Conservation (phyloP, 768 basidiomycete genomes). For the Leccinum uliginosum region DNA sequence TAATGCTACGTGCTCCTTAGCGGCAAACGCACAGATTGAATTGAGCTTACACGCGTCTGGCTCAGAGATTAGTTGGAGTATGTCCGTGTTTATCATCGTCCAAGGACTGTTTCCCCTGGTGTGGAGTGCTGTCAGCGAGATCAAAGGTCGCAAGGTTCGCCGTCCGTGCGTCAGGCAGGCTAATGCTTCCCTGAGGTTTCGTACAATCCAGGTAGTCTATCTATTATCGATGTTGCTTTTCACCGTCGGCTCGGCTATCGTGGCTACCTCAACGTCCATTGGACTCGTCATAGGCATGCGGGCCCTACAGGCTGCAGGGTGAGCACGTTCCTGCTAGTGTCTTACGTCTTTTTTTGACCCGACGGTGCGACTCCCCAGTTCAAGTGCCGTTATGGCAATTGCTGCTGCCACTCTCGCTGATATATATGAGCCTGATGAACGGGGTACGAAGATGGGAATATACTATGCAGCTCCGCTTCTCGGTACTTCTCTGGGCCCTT, state of each 20-base stretch:
- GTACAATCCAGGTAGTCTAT: conserved; percentile 46
- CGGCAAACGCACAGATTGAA: conserved; percentile 65
- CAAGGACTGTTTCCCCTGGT: conserved; percentile 66
- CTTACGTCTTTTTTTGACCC: not conserved
- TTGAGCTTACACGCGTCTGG: conserved; percentile 55
- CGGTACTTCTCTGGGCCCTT: conserved; percentile 62
- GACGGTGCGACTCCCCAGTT: conserved; percentile 31
- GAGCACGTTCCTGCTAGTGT: conserved; percentile 3
- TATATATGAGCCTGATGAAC: conserved; percentile 71
- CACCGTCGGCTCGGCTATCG: conserved; percentile 52
- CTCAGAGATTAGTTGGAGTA: conserved; percentile 59
- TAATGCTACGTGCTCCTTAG: conserved; percentile 31
- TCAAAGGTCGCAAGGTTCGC: conserved; percentile 66
- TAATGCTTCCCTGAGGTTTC: not conserved
- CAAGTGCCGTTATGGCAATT: conserved; percentile 64
- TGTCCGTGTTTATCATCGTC: conserved; percentile 66
- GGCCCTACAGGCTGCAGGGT: conserved; percentile 61
- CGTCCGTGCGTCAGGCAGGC: not conserved
- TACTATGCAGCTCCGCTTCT: conserved; percentile 80
- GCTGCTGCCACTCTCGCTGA: conserved; percentile 79
- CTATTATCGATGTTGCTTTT: conserved; percentile 50
- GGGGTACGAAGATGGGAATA: conserved; percentile 80
- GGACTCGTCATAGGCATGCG: conserved; percentile 63
- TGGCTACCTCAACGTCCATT: conserved; percentile 55
- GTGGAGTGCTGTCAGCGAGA: conserved; percentile 72